Percentiles rank a stretch among this genome's conserved stretches.
These are phyloP conservation scores for Reticulascus tulasneorum DNA, from an alignment of 2,329 filamentous ascomycete species.

Conservation along the genomic window DNA sequence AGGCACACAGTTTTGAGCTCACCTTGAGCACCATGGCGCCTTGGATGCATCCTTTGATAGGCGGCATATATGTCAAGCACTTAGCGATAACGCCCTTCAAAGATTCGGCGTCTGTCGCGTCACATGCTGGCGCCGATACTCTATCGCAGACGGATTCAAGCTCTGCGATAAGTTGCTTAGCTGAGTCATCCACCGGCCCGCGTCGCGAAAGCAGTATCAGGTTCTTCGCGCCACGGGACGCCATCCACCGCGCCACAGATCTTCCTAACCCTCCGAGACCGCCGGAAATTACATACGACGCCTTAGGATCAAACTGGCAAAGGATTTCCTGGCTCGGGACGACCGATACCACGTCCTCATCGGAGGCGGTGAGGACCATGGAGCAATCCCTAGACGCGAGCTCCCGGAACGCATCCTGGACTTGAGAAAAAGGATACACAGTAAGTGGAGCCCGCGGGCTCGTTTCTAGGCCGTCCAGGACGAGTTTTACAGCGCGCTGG, in stretches of 20 bases:
- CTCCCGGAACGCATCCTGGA: conserved; percentile 15
- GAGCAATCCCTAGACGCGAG: conserved; percentile 10
- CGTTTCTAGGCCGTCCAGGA: conserved; percentile 31
- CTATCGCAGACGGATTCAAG: conserved; percentile 7
- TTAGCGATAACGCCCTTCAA: conserved; percentile 1
- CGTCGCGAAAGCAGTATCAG: conserved; percentile 26
- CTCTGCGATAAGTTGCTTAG: conserved; percentile 14
- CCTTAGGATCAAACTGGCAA: conserved; percentile 7
- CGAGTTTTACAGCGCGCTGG: conserved; percentile 16
- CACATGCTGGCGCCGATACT: conserved; percentile 13
- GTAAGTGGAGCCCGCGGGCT: not conserved
- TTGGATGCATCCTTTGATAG: conserved; percentile 11
- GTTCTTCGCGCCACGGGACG: conserved; percentile 20
- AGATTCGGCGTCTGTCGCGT: conserved; percentile 11
- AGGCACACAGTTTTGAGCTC: not conserved
- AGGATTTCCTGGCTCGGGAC: conserved; percentile 1
- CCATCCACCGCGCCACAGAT: conserved; percentile 19
- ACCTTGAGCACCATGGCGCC: conserved; percentile 19
- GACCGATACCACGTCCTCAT: conserved; percentile 1
- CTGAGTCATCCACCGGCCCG: conserved; percentile 14
- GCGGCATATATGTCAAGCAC: conserved; percentile 4
- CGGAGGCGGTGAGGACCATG: conserved; percentile 4
- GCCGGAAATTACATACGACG: conserved; percentile 10
- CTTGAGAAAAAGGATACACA: not conserved
- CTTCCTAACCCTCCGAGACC: conserved; percentile 22